Conservation (phyloP, 2,329 filamentous ascomycete species). For the Fonsecaea monophora region DNA sequence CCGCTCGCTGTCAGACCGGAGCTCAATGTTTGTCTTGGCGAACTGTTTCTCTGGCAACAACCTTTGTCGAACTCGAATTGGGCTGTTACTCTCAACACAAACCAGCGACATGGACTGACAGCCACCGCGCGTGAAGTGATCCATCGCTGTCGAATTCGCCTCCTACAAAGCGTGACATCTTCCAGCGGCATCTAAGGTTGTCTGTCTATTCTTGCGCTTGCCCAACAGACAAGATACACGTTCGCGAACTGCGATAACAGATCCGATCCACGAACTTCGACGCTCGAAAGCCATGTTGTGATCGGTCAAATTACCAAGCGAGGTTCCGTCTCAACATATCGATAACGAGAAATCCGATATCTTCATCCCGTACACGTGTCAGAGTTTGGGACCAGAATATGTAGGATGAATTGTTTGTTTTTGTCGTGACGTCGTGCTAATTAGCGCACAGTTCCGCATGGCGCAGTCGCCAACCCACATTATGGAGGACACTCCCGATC, state of each 20-base stretch:
- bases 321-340: background rate
- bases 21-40: constrained; percentile 2
- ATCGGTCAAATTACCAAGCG: constrained; percentile 13
- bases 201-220: constrained; percentile 1
- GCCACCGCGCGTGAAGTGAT: constrained; percentile 17
- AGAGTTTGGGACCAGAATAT: constrained; percentile 25
- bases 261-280: constrained; percentile 9
- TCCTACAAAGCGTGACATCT: constrained; percentile 12
- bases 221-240: constrained; percentile 15
- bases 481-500: constrained; percentile 33
- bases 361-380: constrained; percentile 26
- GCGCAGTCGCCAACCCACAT: constrained; percentile 33
- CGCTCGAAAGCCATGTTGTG: constrained; percentile 28
- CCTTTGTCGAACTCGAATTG: constrained; percentile 5
- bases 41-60: constrained; percentile 19
- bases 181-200: background rate
- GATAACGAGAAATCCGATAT: constrained; percentile 3
- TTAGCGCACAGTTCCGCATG: constrained; percentile 32
- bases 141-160: constrained; percentile 2
- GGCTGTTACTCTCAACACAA: constrained; percentile 16
- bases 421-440: constrained; percentile 31
- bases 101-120: constrained; percentile 14
- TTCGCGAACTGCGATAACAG: constrained; percentile 13
- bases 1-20: background rate
- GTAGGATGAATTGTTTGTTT: constrained; percentile 31